Evolutionary conservation across 1,139 yeast genomes (phyloP), one percentile per base, ranked within the genome.

Genomic region (Hemisphaericaspora xylanilytica): DNA sequence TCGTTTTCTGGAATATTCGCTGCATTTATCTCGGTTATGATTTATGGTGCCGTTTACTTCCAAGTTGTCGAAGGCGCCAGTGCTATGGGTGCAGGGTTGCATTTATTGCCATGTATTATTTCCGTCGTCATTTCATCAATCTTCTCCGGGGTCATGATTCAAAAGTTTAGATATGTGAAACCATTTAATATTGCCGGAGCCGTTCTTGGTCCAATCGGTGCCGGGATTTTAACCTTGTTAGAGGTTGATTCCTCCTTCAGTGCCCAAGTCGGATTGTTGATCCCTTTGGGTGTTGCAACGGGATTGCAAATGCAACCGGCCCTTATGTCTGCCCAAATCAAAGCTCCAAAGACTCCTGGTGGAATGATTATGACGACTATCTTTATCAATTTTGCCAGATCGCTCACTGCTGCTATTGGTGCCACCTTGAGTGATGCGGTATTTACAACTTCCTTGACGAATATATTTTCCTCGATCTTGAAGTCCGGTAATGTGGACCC

Each of bases 51-150:
- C 3, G 52, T 69, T 25, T 70, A 70, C 45, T 70, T 67, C 54
- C 75, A 70, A 49, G 61, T 63, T 34, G 56, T 70, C 20, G 56
- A 51, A 37, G 63, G 52, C 18, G 50, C 59, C 8, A 47, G 57
- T 37, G 65, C 75, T 4, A 55, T 66, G 58, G 53, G 54, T n/a
- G 61, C 73, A 1, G 75, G 75, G 33, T 47, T 68, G 28, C 60
- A 63, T 44, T 53, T 67, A 37, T 58, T 70, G 37, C 70, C 75
- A 3, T 41, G 58, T 13, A 60, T 69, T 39, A 56, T 70, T n/a
- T 47, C 69, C 0, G 62, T 64, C 31, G 67, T 65, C 3, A 15
- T 66, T 17, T 38, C 55, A 4, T 62, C 74, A 7, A 50, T 65
- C 12, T 4, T 40, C 13, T 45, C 59, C 5, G 73, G 73, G 14